These are phyloP conservation scores for Diutina scorzettiae DNA, from an alignment of 1,139 yeast species.

Conservation along the genomic window DNA sequence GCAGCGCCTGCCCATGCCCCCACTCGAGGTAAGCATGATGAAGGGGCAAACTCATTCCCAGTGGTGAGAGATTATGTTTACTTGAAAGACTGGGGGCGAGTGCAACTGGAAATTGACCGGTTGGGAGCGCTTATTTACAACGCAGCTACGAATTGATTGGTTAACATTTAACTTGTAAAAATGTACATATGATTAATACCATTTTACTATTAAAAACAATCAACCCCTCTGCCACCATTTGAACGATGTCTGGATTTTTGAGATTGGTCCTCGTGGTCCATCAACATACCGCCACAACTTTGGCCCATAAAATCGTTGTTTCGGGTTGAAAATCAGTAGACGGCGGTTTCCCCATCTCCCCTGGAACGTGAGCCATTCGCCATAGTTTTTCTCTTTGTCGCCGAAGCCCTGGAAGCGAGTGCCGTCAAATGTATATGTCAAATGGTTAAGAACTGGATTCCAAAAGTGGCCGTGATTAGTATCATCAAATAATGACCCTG, in stretches of 20 bases:
- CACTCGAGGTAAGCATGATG: slow-evolving; percentile 12
- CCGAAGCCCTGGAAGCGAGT: neutral
- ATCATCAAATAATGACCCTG: neutral
- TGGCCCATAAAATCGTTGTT: neutral
- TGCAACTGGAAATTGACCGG: slow-evolving; percentile 42
- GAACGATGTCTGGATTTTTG: too few species aligned
- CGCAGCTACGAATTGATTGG: neutral
- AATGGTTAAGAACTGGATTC: neutral
- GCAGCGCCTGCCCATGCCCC: slow-evolving; percentile 35
- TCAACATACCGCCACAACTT: neutral
- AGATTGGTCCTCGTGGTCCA: neutral
- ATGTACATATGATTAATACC: too few species aligned
- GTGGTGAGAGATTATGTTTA: slow-evolving; percentile 54
- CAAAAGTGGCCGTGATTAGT: neutral
- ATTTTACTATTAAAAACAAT: too few species aligned
- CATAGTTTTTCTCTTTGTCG: neutral
- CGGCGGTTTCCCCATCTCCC: neutral
- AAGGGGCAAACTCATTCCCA: slow-evolving; percentile 64
- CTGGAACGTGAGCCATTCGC: neutral
- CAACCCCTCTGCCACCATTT: too few species aligned
- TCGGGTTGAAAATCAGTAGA: neutral
- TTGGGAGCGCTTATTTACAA: slow-evolving; percentile 22
- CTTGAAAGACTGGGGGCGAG: slow-evolving; percentile 36
- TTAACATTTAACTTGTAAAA: neutral
- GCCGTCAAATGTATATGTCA: slow-evolving; percentile 1